Conservation (phyloP, 1,139 yeast species). For the Spathaspora sp. region DNA sequence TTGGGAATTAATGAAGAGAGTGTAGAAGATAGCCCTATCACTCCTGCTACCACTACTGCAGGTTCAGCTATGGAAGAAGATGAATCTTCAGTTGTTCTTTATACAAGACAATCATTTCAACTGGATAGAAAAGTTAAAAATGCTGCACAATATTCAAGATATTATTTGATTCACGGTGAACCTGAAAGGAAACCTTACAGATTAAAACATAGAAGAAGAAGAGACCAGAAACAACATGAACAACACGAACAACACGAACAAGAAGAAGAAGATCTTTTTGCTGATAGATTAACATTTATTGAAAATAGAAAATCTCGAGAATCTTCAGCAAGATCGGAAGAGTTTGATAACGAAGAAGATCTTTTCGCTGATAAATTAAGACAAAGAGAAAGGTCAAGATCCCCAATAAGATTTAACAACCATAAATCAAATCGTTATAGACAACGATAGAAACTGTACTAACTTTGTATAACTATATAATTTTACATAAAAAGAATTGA, state of each 20-base stretch:
- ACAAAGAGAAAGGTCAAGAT: constrained; percentile 17
- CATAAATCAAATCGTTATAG: constrained; percentile 7
- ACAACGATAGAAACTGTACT: constrained; percentile 8
- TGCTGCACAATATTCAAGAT: constrained; percentile 61
- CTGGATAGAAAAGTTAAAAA: constrained; percentile 59
- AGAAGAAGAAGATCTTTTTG: constrained; percentile 16
- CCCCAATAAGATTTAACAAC: constrained; percentile 16
- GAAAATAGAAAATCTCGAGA: constrained; percentile 9
- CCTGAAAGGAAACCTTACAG: constrained; percentile 50
- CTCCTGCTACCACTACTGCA: not conserved
- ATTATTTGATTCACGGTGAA: constrained; percentile 72
- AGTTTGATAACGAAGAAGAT: constrained; percentile 31
- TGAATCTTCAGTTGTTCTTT: constrained; percentile 40
- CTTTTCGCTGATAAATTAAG: constrained; percentile 35
- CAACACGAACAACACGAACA: constrained; percentile 20
- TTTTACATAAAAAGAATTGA: not conserved
- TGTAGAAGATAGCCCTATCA: not conserved
- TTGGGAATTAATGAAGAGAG: constrained; percentile 21
- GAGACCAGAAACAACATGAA: constrained; percentile 8
- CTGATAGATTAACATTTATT: constrained; percentile 10
- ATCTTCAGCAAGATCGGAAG: constrained; percentile 1
- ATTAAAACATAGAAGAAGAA: constrained; percentile 11
- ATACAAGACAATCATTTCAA: constrained; percentile 50
- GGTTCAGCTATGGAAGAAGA: constrained; percentile 38
- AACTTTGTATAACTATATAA: not conserved